Percentiles rank a stretch among this genome's conserved stretches.
phyloP scores from a whole-genome alignment of 2,329 filamentous ascomycete species.

The Fusarium sp. region DNA sequence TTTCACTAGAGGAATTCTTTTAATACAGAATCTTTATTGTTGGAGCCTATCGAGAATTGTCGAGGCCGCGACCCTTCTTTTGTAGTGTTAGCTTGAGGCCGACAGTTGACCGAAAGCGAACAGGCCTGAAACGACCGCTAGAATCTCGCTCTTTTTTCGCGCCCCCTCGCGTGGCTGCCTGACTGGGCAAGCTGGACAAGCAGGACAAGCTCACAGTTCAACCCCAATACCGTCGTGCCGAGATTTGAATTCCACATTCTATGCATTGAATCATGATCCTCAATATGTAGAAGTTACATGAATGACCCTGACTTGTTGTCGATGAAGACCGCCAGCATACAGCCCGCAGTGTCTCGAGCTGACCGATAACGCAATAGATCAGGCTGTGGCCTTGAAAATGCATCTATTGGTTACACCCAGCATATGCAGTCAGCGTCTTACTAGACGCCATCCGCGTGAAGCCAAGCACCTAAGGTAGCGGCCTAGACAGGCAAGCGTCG shows the following conservation, averaged over 20 bases:
- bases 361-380: background rate
- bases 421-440: background rate
- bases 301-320: background rate
- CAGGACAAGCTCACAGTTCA: background rate
- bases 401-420: background rate
- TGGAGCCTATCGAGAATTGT: background rate
- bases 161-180: background rate
- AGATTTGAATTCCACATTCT: background rate
- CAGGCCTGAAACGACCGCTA: background rate
- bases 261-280: rapidly evolving
- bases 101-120: slow-evolving; percentile 28
- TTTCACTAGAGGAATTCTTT: too few relatives aligned
- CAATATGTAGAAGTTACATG: rapidly evolving
- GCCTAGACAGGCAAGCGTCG: background rate
- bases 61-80: background rate
- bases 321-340: background rate
- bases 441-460: background rate
- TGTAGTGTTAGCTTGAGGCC: background rate
- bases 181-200: background rate
- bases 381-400: background rate
- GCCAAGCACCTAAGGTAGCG: background rate
- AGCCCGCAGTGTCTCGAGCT: background rate
- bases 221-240: background rate
- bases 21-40: background rate
- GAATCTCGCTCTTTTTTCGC: slow-evolving; percentile 18